A percentile compares a stretch with the other conserved stretches of the same genome.
Conservation (phyloP, 129 eudicot species). For the Arctium minus region DNA sequence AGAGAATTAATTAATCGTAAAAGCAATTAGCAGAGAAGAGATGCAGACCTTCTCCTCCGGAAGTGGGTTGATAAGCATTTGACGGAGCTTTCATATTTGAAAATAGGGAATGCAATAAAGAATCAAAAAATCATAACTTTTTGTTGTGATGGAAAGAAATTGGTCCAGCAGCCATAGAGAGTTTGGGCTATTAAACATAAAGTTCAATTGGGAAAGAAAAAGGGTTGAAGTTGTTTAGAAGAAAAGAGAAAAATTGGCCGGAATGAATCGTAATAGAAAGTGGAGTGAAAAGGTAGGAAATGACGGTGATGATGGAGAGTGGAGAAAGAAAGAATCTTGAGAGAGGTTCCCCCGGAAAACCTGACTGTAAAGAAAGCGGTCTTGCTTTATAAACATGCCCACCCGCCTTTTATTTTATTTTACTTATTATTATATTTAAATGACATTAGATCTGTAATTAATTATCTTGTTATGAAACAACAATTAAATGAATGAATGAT, state of each 20-base stretch:
- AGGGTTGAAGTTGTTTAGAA: not conserved
- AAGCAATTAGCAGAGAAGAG: not conserved
- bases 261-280: not conserved
- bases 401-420: not conserved
- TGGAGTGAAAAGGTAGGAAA: not conserved
- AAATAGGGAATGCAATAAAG: not conserved
- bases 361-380: slow-evolving; percentile 2
- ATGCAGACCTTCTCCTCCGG: not conserved
- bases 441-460: no score
- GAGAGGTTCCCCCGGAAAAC: slow-evolving; percentile 15
- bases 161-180: not conserved
- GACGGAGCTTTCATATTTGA: not conserved
- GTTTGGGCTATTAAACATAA: not conserved
- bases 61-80: not conserved
- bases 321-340: not conserved
- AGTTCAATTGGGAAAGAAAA: not conserved
- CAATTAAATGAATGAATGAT: no score
- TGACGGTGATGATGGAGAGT: not conserved
- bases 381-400: slow-evolving; percentile 8
- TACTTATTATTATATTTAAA: no score
- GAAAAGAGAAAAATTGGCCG: not conserved
- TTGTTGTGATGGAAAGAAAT: no score
- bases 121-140: not conserved
- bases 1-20: not conserved
- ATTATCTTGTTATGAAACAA: no score